phyloP scores from a whole-genome alignment of 2,329 filamentous ascomycete genomes.

The Bipolaris oryzae region DNA sequence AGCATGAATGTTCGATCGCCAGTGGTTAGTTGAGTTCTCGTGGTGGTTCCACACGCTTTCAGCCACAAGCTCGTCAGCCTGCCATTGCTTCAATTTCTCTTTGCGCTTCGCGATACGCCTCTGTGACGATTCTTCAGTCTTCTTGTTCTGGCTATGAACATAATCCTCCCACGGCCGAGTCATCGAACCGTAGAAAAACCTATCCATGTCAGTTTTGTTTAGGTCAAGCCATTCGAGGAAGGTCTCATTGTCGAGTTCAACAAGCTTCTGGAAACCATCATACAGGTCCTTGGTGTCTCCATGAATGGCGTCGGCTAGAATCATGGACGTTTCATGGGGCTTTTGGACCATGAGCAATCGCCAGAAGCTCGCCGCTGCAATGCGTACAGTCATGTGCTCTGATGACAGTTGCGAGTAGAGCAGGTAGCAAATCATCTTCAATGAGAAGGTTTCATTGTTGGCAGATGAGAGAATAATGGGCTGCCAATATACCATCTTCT shows the following conservation, averaged over 20 bases:
- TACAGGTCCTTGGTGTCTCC: slow-evolving; percentile 74
- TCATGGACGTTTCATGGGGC: slow-evolving; percentile 75
- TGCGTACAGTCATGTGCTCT: slow-evolving; percentile 67
- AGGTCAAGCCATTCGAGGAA: slow-evolving; percentile 89
- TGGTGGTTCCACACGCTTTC: slow-evolving; percentile 81
- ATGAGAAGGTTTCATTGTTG: slow-evolving; percentile 77
- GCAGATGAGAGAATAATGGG: slow-evolving; percentile 82
- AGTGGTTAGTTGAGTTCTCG: slow-evolving; percentile 83
- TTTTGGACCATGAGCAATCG: slow-evolving; percentile 94
- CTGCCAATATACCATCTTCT: slow-evolving; percentile 94
- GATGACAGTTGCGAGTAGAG: slow-evolving; percentile 89
- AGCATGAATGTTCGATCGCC: slow-evolving; percentile 94
- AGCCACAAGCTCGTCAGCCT: slow-evolving; percentile 67
- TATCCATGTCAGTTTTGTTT: slow-evolving; percentile 77
- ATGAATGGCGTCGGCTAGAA: slow-evolving; percentile 74
- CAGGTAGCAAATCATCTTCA: slow-evolving; percentile 88
- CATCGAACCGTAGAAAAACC: slow-evolving; percentile 80
- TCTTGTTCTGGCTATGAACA: slow-evolving; percentile 79
- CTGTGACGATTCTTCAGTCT: slow-evolving; percentile 76
- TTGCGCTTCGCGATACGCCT: slow-evolving; percentile 74
- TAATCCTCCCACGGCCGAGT: slow-evolving; percentile 88
- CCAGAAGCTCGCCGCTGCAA: slow-evolving; percentile 82
- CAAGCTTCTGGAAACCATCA: slow-evolving; percentile 80
- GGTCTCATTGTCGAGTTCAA: slow-evolving; percentile 84
- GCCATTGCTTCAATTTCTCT: slow-evolving; percentile 83